Conservation (phyloP, 1,284 basidiomycete genomes). For the Veloporphyrellus conicus region DNA sequence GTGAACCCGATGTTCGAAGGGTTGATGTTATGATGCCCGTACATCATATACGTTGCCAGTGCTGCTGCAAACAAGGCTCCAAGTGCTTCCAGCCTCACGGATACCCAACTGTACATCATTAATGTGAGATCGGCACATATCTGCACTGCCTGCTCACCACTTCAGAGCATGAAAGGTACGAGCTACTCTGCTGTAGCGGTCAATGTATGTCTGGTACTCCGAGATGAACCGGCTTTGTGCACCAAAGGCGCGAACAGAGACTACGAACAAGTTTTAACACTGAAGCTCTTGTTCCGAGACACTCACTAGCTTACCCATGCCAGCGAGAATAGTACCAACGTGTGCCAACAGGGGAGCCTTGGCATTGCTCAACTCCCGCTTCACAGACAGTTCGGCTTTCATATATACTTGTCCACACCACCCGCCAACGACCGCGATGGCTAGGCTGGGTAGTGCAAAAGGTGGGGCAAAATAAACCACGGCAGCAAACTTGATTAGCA, state of each 20-base stretch:
- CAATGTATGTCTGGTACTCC: slow-evolving; percentile 45
- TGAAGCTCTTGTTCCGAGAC: neutral
- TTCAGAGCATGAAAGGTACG: slow-evolving; percentile 54
- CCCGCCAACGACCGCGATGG: slow-evolving; percentile 40
- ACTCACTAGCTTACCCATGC: slow-evolving; percentile 46
- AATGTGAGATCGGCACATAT: neutral
- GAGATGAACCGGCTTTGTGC: slow-evolving; percentile 45
- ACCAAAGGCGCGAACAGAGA: slow-evolving; percentile 59
- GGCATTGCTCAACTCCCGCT: slow-evolving; percentile 44
- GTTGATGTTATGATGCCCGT: slow-evolving; percentile 34
- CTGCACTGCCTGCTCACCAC: slow-evolving; percentile 28
- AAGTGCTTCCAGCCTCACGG: slow-evolving; percentile 48
- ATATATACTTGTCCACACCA: slow-evolving; percentile 41
- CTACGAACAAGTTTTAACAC: slow-evolving; percentile 29
- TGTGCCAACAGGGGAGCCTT: slow-evolving; percentile 42
- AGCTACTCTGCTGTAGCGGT: slow-evolving; percentile 46
- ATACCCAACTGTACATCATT: slow-evolving; percentile 43
- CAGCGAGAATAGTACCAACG: slow-evolving; percentile 42
- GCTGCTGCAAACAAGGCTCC: slow-evolving; percentile 51
- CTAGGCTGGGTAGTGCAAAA: slow-evolving; percentile 34
- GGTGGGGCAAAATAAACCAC: slow-evolving; percentile 43
- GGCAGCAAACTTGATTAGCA: slow-evolving; percentile 40
- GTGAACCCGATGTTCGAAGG: slow-evolving; percentile 49
- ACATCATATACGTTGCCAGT: slow-evolving; percentile 46
- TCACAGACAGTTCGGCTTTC: slow-evolving; percentile 46